Evolutionary conservation across 352 stramenopile genomes (phyloP).

Genomic region (Pythium biforme): DNA sequence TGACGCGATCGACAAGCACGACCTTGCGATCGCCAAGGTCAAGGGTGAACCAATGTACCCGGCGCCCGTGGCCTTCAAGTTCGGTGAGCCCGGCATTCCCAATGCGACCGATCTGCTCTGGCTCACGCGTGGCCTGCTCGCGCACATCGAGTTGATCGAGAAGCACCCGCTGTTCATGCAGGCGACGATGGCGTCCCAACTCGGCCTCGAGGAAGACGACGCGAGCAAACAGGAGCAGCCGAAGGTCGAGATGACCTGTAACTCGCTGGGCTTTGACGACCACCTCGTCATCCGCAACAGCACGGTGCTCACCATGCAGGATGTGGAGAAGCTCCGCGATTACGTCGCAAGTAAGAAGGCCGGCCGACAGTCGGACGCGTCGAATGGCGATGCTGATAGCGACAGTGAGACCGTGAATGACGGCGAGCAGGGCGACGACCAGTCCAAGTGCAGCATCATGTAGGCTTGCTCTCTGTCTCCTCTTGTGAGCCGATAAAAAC

Average conservation of each 20-base stretch:
- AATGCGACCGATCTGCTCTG: constrained; percentile 66
- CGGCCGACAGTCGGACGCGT: not conserved
- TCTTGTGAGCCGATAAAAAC: too few species aligned
- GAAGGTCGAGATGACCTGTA: constrained; percentile 60
- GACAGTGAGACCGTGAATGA: constrained; percentile 25
- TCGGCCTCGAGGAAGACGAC: constrained; percentile 51
- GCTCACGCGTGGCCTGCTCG: constrained; percentile 63
- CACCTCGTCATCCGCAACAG: constrained; percentile 76
- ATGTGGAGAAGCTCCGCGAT: constrained; percentile 63
- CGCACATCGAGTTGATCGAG: constrained; percentile 61
- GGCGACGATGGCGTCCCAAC: constrained; percentile 51
- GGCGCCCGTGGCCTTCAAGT: constrained; percentile 67
- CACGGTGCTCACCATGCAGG: constrained; percentile 73
- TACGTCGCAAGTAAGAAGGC: constrained; percentile 34
- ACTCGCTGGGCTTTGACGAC: constrained; percentile 59
- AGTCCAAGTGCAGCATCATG: constrained; percentile 19
- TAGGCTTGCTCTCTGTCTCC: too few species aligned
- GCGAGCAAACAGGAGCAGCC: constrained; percentile 33
- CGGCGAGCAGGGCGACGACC: not conserved
- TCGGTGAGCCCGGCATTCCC: constrained; percentile 62
- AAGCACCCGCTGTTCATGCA: constrained; percentile 78
- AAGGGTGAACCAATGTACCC: constrained; percentile 57
- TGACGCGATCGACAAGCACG: constrained; percentile 64
- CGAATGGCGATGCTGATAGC: not conserved
- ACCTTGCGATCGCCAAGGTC: constrained; percentile 43